These are phyloP conservation scores for Acanthamoeba castellanii DNA, from an alignment of 208 protist species.

Conservation along the genomic window DNA sequence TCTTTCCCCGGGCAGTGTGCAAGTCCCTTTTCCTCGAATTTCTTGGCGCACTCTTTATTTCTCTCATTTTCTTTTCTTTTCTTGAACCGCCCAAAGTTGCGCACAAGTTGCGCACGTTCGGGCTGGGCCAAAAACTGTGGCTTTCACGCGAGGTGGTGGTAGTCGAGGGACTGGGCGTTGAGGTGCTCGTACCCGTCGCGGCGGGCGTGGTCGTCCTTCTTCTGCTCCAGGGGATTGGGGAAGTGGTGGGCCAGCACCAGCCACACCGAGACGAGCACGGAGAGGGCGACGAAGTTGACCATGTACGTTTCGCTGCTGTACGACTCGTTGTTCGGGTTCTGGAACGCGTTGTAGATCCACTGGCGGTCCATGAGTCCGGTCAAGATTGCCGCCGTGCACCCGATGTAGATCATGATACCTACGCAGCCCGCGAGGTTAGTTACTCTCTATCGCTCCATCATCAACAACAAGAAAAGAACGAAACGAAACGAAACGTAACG, in stretches of 20 bases:
- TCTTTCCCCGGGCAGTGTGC: not conserved
- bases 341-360: constrained; percentile 10
- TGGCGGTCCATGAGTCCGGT: not conserved
- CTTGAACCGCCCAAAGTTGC: too few relatives aligned
- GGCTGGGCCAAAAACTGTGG: too few relatives aligned
- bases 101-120: not conserved
- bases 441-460: too few relatives aligned
- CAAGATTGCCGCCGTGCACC: not conserved
- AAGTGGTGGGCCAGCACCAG: constrained; percentile 14
- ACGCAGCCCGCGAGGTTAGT: too few relatives aligned
- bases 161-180: not conserved
- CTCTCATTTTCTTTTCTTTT: too few relatives aligned
- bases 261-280: not conserved
- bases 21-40: too few relatives aligned
- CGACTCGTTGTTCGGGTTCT: not conserved
- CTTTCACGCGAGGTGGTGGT: not conserved
- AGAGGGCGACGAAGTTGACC: not conserved
- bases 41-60: too few relatives aligned
- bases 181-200: not conserved
- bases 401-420: not conserved
- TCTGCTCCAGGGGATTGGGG: not conserved
- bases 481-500: too few relatives aligned
- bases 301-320: not conserved
- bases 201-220: not conserved
- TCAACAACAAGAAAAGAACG: too few relatives aligned